Evolutionary conservation across 163 green algal species (phyloP).

Genomic region (Volvox carteri): DNA sequence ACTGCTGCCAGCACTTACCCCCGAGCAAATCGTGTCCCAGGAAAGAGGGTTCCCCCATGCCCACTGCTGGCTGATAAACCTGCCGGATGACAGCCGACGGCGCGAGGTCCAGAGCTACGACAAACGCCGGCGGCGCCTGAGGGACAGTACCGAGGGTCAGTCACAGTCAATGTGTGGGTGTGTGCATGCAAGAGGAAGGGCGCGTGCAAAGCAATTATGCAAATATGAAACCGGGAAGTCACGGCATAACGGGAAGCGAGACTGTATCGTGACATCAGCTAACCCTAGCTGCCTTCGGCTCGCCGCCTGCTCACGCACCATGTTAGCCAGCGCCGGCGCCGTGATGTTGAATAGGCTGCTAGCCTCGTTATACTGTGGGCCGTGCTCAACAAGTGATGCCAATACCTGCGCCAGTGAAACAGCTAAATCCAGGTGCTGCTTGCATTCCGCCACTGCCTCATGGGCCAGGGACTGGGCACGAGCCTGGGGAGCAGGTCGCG

Average conservation of each 20-base stretch:
- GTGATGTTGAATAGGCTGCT: slow-evolving; percentile 1
- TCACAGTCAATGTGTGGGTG: no score
- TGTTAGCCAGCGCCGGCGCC: not conserved
- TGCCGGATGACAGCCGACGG: not conserved
- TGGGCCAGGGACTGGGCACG: not conserved
- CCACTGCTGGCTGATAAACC: not conserved
- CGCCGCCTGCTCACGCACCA: no score
- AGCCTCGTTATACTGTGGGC: not conserved
- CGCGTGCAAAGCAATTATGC: not conserved
- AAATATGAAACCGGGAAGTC: not conserved
- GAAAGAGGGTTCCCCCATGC: not conserved
- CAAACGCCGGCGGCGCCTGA: not conserved
- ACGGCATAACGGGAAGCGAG: not conserved
- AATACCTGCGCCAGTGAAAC: not conserved
- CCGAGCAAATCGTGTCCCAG: not conserved
- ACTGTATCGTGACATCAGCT: no score
- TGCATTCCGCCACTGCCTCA: not conserved
- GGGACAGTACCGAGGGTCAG: not conserved
- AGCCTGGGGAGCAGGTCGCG: not conserved
- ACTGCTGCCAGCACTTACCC: not conserved
- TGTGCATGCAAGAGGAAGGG: no score
- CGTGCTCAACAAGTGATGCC: not conserved
- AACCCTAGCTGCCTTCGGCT: not conserved
- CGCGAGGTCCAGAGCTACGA: not conserved
- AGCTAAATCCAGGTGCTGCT: not conserved